Evolutionary conservation across 1,284 basidiomycete species (phyloP), one percentile per base, ranked within the genome.

Genomic region (Marasmius tenuissimus): DNA sequence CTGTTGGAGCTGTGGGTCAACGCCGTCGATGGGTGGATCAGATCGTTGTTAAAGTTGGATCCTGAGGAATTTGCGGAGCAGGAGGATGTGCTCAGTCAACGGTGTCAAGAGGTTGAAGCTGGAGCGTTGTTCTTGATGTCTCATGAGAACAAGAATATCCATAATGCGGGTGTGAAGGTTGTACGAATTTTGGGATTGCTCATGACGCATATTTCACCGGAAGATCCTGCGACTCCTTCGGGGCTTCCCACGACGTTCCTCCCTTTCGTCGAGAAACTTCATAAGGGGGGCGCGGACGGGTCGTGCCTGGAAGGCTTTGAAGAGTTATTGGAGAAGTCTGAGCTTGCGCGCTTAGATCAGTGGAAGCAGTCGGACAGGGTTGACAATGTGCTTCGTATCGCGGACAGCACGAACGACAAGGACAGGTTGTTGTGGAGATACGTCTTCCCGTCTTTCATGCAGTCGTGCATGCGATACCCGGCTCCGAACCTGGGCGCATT

Each of bases 51-150:
- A 39, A 72, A 75, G 54, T 76, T 79, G 55, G 73, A 79, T 10
- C 74, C 79, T 33, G 76, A 79, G 58, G 71, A 75, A 1, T 64
- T 84, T 47, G 63, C 70, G 1, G 80, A 79, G 38, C 76, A 79
- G 35, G 79, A 84, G 57, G 66, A 73, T 45, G 67, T 73, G 42
- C 71, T 85, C 54, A 63, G 77, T 10, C 72, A 77, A 1, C 80
- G 81, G 58, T 77, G 81, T 48, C 80, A 78, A 53, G 86, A 88
- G 65, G 83, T 96, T 42, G 90, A 92, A 69, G 86, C 87, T 0
- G 89, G 88, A 3, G 86, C 85, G 0, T 72, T 97, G 48, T 94
- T 97, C 73, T 76, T 98, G 27, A 80, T 96, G n/a, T 85, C 90
- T 7, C 87, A 90, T 56, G 84, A 84, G 54, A 75, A 75, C 18